These are phyloP conservation scores for Clitopilus passeckerianus DNA, from an alignment of 768 basidiomycete species.

Conservation along the genomic window DNA sequence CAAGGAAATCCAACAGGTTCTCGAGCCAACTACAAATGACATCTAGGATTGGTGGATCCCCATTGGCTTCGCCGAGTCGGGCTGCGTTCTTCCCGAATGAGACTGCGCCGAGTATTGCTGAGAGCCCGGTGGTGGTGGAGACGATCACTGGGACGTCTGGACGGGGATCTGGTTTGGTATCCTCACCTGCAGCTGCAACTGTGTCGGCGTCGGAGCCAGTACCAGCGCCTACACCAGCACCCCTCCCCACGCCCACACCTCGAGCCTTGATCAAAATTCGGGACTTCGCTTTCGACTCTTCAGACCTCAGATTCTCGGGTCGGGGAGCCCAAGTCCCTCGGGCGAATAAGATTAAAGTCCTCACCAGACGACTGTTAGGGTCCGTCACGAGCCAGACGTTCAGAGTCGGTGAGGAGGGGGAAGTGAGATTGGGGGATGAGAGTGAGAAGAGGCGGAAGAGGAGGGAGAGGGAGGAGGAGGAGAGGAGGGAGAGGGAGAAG, in stretches of 20 bases:
- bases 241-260: neutral
- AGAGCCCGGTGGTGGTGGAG: no score
- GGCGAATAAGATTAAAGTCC: constrained; percentile 27
- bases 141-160: no score
- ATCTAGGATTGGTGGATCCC: neutral
- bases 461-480: constrained; percentile 15
- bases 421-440: constrained; percentile 8
- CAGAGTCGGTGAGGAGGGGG: constrained; percentile 11
- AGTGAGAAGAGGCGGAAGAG: constrained; percentile 15
- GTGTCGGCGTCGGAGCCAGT: constrained; percentile 4
- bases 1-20: neutral
- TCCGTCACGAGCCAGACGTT: constrained; percentile 2
- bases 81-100: neutral
- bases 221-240: neutral
- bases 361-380: constrained; percentile 24
- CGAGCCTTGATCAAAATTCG: constrained; percentile 30
- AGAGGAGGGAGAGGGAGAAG: constrained; percentile 7
- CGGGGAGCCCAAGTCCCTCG: constrained; percentile 36
- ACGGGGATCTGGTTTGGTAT: no score
- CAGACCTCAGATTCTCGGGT: constrained; percentile 32
- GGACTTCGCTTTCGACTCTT: constrained; percentile 32
- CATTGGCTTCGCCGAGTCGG: neutral
- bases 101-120: no score
- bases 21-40: constrained; percentile 4
- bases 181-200: neutral